phyloP scores from a whole-genome alignment of 2,329 filamentous ascomycete genomes.

The Aspergillus sp. region DNA sequence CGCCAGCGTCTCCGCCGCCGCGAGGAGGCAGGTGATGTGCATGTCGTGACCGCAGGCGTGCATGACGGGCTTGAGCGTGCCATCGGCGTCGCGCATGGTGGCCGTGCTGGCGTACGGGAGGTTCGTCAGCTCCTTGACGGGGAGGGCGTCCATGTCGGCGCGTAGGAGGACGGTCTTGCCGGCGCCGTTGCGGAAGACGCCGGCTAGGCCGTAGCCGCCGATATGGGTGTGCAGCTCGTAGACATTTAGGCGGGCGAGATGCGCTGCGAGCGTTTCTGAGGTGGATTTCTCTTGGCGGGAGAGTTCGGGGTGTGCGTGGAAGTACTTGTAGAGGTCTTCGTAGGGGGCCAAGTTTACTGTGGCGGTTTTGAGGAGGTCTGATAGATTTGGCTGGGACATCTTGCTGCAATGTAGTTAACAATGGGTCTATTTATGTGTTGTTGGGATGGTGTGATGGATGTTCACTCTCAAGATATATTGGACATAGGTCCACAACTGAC shows the following conservation, averaged over 20 bases:
- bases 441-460: too few relatives aligned
- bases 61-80: constrained; percentile 56
- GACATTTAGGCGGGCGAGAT: constrained; percentile 35
- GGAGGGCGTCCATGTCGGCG: constrained; percentile 51
- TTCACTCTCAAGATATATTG: too few relatives aligned
- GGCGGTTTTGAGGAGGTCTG: constrained; percentile 15
- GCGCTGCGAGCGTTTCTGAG: constrained; percentile 44
- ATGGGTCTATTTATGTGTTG: too few relatives aligned
- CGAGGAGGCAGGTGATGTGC: constrained; percentile 58
- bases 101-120: constrained; percentile 48
- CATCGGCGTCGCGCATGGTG: constrained; percentile 47
- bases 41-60: constrained; percentile 62
- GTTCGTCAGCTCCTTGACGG: constrained; percentile 47
- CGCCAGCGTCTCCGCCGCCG: constrained; percentile 51
- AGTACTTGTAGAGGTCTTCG: constrained; percentile 56
- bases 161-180: constrained; percentile 47
- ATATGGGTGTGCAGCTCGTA: constrained; percentile 44
- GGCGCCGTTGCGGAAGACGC: constrained; percentile 41
- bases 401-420: too few relatives aligned
- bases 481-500: too few relatives aligned
- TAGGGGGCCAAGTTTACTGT: constrained; percentile 42
- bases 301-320: constrained; percentile 60
- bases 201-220: constrained; percentile 45
- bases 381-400: constrained; percentile 27
- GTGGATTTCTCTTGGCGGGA: constrained; percentile 56